These are phyloP conservation scores for Leccinum olivaceopallidum DNA, from an alignment of 768 basidiomycete genomes.

Conservation along the genomic window DNA sequence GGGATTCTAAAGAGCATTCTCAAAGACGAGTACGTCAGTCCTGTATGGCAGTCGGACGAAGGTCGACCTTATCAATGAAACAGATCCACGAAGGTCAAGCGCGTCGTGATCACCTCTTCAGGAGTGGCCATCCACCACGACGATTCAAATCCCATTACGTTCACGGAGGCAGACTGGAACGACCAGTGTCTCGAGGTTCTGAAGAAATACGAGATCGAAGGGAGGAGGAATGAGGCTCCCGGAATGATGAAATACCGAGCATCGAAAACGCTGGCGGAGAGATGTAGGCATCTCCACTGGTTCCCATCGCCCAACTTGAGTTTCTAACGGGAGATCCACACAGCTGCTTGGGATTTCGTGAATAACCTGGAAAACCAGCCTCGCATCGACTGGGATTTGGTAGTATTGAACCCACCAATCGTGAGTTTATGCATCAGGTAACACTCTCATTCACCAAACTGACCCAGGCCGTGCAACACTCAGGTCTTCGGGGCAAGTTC, in stretches of 20 bases:
- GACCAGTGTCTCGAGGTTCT: slow-evolving; percentile 39
- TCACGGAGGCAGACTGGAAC: slow-evolving; percentile 47
- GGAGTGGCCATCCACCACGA: slow-evolving; percentile 45
- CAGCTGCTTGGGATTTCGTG: slow-evolving; percentile 29
- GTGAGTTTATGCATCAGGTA: slow-evolving; percentile 22
- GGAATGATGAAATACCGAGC: slow-evolving; percentile 49
- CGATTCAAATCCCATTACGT: slow-evolving; percentile 29
- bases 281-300: slow-evolving; percentile 3
- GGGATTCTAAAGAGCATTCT: too few relatives aligned
- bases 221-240: slow-evolving; percentile 39
- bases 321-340: too few relatives aligned
- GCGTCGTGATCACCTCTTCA: too few relatives aligned
- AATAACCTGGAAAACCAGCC: slow-evolving; percentile 30
- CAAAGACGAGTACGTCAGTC: too few relatives aligned
- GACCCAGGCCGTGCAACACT: slow-evolving; percentile 24
- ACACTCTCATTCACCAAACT: neutral
- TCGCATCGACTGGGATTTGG: too few relatives aligned
- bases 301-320: too few relatives aligned
- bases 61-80: too few relatives aligned
- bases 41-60: neutral
- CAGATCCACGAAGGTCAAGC: too few relatives aligned
- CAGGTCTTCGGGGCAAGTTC: too few relatives aligned
- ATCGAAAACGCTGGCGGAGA: slow-evolving; percentile 69
- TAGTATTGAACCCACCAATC: slow-evolving; percentile 33
- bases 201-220: slow-evolving; percentile 47